Conservation (phyloP, 352 stramenopile genomes). For the Phytophthora podocarpi region DNA sequence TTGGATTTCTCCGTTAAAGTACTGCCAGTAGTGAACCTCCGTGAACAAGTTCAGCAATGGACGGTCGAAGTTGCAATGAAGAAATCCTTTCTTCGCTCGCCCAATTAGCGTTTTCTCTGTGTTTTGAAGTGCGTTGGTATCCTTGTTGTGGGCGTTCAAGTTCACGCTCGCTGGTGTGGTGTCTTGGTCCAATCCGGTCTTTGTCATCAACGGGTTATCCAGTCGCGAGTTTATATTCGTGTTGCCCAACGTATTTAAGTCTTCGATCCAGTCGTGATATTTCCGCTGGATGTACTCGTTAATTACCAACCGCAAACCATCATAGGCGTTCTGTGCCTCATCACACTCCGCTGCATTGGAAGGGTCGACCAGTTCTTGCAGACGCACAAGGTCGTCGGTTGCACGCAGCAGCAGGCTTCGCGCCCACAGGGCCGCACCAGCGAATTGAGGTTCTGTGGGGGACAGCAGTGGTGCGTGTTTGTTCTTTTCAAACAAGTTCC, state of each 20-base stretch:
- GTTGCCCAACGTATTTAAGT: slow-evolving; percentile 80
- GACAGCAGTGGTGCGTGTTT: slow-evolving; percentile 83
- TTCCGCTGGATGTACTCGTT: slow-evolving; percentile 92
- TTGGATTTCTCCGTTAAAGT: slow-evolving; percentile 92
- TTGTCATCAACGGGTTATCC: slow-evolving; percentile 89
- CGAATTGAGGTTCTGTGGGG: slow-evolving; percentile 92
- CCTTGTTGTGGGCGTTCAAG: slow-evolving; percentile 43
- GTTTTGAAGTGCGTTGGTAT: slow-evolving; percentile 73
- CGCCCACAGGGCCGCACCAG: slow-evolving; percentile 93
- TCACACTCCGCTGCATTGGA: slow-evolving; percentile 80
- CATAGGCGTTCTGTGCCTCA: slow-evolving; percentile 75
- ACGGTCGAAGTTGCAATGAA: slow-evolving; percentile 96
- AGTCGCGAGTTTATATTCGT: slow-evolving; percentile 80
- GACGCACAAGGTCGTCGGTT: slow-evolving; percentile 74
- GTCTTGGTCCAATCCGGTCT: slow-evolving; percentile 44
- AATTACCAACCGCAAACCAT: slow-evolving; percentile 79
- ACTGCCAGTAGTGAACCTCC: slow-evolving; percentile 93
- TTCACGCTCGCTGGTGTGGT: slow-evolving; percentile 29
- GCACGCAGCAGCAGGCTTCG: slow-evolving; percentile 82
- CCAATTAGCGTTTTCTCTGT: slow-evolving; percentile 84
- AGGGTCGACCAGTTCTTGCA: slow-evolving; percentile 74
- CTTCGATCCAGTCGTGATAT: slow-evolving; percentile 91
- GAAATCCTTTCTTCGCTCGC: slow-evolving; percentile 80
- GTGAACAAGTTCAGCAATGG: slow-evolving; percentile 92
- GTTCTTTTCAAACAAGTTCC: slow-evolving; percentile 93